phyloP scores from a whole-genome alignment of 1,139 yeast genomes.

The Blastobotrys serpentis region DNA sequence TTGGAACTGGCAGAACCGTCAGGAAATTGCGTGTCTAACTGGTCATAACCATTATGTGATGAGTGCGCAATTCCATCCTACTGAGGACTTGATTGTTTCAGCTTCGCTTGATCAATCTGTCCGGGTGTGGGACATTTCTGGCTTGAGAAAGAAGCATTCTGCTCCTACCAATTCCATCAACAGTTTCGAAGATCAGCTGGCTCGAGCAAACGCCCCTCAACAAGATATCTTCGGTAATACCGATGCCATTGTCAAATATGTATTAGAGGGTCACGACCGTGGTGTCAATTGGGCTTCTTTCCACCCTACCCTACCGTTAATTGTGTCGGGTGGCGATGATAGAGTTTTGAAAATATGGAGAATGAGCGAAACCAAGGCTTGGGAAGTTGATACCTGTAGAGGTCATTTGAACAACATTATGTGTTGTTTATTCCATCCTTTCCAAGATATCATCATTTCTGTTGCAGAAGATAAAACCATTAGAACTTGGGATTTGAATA shows the following conservation, averaged over 20 bases:
- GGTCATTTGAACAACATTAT: conserved; percentile 95
- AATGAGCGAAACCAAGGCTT: conserved; percentile 96
- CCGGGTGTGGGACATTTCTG: conserved; percentile 97
- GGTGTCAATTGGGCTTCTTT: conserved; percentile 99
- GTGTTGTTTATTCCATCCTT: conserved; percentile 88
- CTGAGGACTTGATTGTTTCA: conserved; percentile 90
- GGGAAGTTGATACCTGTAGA: conserved; percentile 98
- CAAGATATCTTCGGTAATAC: conserved; percentile 94
- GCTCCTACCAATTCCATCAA: conserved; percentile 55
- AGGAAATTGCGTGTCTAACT: conserved; percentile 93
- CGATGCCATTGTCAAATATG: conserved; percentile 93
- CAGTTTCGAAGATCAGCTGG: conserved; percentile 76
- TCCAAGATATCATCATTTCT: conserved; percentile 86
- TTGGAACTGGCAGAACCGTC: conserved; percentile 99
- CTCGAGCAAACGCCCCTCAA: conserved; percentile 42
- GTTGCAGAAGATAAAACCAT: conserved; percentile 97
- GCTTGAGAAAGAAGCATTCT: conserved; percentile 91
- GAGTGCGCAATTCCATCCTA: conserved; percentile 97
- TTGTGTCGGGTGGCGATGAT: conserved; percentile 96
- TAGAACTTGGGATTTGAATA: conserved; percentile 95
- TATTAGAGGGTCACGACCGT: conserved; percentile 95
- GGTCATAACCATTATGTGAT: conserved; percentile 98
- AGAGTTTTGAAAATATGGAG: conserved; percentile 95
- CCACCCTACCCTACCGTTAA: conserved; percentile 94
- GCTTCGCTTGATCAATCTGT: conserved; percentile 99